phyloP scores from a whole-genome alignment of 257 asterid species.

The Solanum sitiens region DNA sequence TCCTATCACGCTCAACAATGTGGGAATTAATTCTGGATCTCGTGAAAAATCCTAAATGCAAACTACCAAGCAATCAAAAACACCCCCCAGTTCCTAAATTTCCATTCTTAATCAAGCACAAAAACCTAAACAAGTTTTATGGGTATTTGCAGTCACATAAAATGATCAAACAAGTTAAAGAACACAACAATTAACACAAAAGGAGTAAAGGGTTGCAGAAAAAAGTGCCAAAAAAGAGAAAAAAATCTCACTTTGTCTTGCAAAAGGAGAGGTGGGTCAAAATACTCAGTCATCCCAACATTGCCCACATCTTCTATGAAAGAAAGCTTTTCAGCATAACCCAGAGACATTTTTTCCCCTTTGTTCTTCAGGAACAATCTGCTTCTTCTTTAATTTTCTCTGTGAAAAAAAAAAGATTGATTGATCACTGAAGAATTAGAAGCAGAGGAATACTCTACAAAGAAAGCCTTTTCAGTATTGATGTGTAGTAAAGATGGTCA shows the following conservation, averaged over 20 bases:
- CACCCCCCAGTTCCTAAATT: not conserved
- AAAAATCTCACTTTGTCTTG: slow-evolving; percentile 49
- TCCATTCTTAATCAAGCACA: not conserved
- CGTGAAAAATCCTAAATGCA: slow-evolving; percentile 2
- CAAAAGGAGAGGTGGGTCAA: slow-evolving; percentile 63
- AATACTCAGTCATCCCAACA: slow-evolving; percentile 85
- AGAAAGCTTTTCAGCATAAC: slow-evolving; percentile 90
- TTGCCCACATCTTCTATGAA: slow-evolving; percentile 90
- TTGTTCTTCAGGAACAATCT: not conserved
- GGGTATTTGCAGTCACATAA: slow-evolving; percentile 5
- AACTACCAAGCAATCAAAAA: not conserved
- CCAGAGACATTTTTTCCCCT: slow-evolving; percentile 61
- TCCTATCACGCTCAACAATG: not conserved
- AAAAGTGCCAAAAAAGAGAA: not conserved
- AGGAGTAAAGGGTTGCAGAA: not conserved
- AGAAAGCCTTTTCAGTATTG: not conserved
- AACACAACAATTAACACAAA: not conserved
- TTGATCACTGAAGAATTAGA: not conserved
- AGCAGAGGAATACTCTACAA: not conserved
- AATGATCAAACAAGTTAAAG: slow-evolving; percentile 8
- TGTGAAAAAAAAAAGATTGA: not conserved
- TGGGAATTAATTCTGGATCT: slow-evolving; percentile 22
- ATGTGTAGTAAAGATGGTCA: not conserved
- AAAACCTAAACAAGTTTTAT: slow-evolving; percentile 5
- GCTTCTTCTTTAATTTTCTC: not conserved